phyloP scores from a whole-genome alignment of 2,329 filamentous ascomycete genomes.

The Alternaria gansuensis region DNA sequence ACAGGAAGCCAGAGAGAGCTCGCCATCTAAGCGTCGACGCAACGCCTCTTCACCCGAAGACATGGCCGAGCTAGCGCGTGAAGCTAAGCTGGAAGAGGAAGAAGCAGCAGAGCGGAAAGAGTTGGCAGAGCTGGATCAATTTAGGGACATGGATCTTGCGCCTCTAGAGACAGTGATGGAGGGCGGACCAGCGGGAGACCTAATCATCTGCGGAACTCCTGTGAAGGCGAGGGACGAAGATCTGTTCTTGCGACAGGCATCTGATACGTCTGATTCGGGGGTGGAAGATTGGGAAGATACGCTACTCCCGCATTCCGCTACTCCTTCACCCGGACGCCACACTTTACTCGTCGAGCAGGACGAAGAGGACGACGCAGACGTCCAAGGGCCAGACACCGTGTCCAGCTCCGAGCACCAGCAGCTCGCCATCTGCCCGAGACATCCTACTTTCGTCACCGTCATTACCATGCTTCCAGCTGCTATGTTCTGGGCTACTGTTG shows the following conservation, averaged over 20 bases:
- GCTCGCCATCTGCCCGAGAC: conserved; percentile 16
- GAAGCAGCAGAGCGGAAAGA: conserved; percentile 14
- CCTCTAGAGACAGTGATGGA: conserved; percentile 34
- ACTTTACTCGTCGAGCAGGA: conserved; percentile 5
- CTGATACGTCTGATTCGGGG: background rate
- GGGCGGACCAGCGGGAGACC: conserved; percentile 22
- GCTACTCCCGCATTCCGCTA: background rate
- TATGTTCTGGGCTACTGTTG: conserved; percentile 37
- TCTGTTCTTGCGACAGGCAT: background rate
- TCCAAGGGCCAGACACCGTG: background rate
- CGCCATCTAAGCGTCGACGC: conserved; percentile 27
- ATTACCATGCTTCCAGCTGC: conserved; percentile 38
- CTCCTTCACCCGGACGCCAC: background rate
- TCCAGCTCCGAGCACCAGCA: conserved; percentile 11
- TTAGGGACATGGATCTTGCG: conserved; percentile 34
- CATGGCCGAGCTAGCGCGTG: conserved; percentile 28
- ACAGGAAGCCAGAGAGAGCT: conserved; percentile 24
- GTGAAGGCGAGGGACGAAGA: background rate
- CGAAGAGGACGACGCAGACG: conserved; percentile 9
- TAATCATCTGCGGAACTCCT: conserved; percentile 27
- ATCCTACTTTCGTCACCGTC: conserved; percentile 38
- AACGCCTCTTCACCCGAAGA: conserved; percentile 35
- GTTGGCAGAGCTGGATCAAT: conserved; percentile 21
- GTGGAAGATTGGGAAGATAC: background rate
- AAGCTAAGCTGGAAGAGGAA: conserved; percentile 20